These are phyloP conservation scores for Rhipidocladum racemiflorum DNA, from an alignment of 176 grass and related monocot species.

Conservation along the genomic window DNA sequence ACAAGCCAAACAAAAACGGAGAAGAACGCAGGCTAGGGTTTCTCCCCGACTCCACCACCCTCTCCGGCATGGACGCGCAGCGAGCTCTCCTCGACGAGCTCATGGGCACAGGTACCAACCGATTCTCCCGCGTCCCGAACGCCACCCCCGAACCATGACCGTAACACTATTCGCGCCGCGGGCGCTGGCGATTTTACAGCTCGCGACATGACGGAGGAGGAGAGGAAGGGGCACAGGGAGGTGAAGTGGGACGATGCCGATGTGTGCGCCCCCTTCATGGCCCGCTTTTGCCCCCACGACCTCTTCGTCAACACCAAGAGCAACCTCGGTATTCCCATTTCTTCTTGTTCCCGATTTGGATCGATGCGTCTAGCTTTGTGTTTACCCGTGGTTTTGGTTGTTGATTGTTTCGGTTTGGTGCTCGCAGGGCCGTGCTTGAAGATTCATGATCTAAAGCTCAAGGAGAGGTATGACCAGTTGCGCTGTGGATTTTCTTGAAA, in stretches of 20 bases:
- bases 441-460: constrained; percentile 95
- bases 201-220: constrained; percentile 86
- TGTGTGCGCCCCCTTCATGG: constrained; percentile 77
- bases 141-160: not conserved
- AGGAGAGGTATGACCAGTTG: constrained; percentile 62
- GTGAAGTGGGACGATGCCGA: constrained; percentile 83
- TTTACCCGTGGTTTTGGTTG: not conserved
- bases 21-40: constrained; percentile 37
- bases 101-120: constrained; percentile 72
- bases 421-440: constrained; percentile 70
- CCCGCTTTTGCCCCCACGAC: constrained; percentile 82
- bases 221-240: constrained; percentile 80
- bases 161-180: not conserved
- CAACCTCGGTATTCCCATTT: constrained; percentile 59
- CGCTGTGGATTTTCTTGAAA: constrained; percentile 1
- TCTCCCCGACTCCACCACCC: not conserved
- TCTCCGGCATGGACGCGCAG: constrained; percentile 76
- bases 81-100: constrained; percentile 92
- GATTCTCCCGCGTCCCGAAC: not conserved
- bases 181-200: constrained; percentile 42
- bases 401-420: not conserved
- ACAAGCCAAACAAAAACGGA: not conserved
- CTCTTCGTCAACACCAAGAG: constrained; percentile 95
- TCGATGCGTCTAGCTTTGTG: not conserved
- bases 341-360: not conserved